Evolutionary conservation across 371 early-diverging fungal genomes (phyloP).

Genomic region (Funneliformis caledonium): DNA sequence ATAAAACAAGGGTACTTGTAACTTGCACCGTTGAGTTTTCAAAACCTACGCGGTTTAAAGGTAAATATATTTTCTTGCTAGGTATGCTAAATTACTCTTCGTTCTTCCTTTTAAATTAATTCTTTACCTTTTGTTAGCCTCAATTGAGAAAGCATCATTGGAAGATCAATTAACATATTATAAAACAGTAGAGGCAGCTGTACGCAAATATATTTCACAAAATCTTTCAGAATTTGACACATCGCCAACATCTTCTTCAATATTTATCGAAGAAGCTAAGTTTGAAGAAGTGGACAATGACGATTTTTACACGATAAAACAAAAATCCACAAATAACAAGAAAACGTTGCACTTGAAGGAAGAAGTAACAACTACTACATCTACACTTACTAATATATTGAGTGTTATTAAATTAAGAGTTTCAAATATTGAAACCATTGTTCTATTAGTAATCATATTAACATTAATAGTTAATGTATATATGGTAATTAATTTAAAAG

Average conservation of each 20-base stretch:
- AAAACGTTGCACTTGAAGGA: not conserved
- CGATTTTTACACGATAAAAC: not conserved
- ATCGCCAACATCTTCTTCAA: not conserved
- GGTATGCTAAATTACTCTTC: not conserved
- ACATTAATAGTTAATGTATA: not conserved
- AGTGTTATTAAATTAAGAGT: not conserved
- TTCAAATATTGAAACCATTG: not conserved
- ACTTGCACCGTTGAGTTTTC: conserved; percentile 74
- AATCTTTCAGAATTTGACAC: not conserved
- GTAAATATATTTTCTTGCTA: conserved; percentile 40
- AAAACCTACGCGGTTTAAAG: conserved; percentile 77
- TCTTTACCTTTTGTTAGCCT: not conserved
- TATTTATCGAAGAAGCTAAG: not conserved
- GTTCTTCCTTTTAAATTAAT: not conserved
- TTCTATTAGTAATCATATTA: not conserved
- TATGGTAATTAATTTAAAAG: not conserved
- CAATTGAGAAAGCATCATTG: conserved; percentile 21
- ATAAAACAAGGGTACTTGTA: conserved; percentile 66
- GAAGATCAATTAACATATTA: conserved; percentile 17
- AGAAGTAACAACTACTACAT: not conserved
- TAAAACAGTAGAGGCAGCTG: not conserved
- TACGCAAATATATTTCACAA: conserved; percentile 6
- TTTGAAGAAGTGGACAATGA: not conserved
- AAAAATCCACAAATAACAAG: not conserved
- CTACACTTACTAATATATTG: not conserved